Conservation (phyloP, 495 filamentous ascomycete genomes). For the Aspergillus saccharolyticus region DNA sequence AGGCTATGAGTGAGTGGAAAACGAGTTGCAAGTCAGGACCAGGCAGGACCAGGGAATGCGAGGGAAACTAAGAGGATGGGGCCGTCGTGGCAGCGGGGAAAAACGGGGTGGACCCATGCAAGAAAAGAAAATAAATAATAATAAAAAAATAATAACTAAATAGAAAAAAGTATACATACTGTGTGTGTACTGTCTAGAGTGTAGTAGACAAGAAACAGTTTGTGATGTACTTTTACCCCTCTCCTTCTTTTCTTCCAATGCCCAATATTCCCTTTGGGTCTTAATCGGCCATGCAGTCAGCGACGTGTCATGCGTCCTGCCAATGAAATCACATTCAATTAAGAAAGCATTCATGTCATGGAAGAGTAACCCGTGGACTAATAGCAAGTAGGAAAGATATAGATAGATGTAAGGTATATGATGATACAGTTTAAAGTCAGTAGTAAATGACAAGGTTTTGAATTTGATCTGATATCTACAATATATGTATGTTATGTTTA, state of each 20-base stretch:
- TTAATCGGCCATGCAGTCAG: constrained; percentile 13
- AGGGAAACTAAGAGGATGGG: constrained; percentile 9
- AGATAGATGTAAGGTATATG: too few relatives aligned
- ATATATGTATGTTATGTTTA: constrained; percentile 1
- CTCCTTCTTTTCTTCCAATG: neutral
- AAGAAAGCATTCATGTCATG: too few relatives aligned
- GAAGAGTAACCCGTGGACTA: too few relatives aligned
- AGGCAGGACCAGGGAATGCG: constrained; percentile 7
- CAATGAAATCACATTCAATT: neutral
- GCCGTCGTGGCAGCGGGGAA: constrained; percentile 20
- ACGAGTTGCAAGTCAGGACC: constrained; percentile 4
- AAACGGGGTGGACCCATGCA: constrained; percentile 12
- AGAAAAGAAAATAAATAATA: neutral
- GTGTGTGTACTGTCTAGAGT: too few relatives aligned
- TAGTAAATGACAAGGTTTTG: neutral
- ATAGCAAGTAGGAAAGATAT: too few relatives aligned
- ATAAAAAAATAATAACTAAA: neutral
- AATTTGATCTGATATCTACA: neutral
- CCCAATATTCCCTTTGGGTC: constrained; percentile 11
- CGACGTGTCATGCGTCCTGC: constrained; percentile 15
- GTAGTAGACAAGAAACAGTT: neutral
- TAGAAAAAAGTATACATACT: neutral
- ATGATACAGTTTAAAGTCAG: too few relatives aligned
- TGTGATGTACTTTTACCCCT: neutral
- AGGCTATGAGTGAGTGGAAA: too few relatives aligned